Evolutionary conservation across 495 filamentous ascomycete species (phyloP).

Genomic region (Annulohypoxylon bovei): DNA sequence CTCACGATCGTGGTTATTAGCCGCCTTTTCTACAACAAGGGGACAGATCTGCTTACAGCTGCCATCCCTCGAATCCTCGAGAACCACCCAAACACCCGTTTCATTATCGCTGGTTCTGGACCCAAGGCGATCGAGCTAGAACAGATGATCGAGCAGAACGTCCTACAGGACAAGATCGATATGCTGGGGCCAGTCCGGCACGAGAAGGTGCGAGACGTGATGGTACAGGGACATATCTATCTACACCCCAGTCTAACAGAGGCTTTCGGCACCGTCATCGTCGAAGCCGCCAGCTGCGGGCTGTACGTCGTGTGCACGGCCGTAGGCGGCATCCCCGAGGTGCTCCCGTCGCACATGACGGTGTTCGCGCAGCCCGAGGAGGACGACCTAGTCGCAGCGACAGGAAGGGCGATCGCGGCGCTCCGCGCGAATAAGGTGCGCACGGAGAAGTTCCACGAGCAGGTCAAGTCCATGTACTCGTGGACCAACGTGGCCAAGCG

Average conservation of each 20-base stretch:
- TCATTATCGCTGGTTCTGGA: conserved; percentile 94
- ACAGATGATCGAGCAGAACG: conserved; percentile 95
- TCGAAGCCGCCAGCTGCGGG: conserved; percentile 94
- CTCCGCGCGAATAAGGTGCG: conserved; percentile 85
- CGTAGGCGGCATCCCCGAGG: conserved; percentile 96
- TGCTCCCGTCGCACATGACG: conserved; percentile 93
- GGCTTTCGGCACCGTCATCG: conserved; percentile 96
- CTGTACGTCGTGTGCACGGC: conserved; percentile 96
- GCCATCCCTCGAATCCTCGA: conserved; percentile 92
- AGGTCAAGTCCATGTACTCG: conserved; percentile 97
- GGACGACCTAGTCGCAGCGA: conserved; percentile 86
- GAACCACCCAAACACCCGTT: conserved; percentile 89
- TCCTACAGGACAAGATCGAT: conserved; percentile 93
- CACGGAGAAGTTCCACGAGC: conserved; percentile 93
- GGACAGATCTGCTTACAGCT: conserved; percentile 92
- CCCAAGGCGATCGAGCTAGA: conserved; percentile 97
- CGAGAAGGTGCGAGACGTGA: conserved; percentile 97
- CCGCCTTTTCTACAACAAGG: conserved; percentile 98
- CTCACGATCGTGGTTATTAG: conserved; percentile 98
- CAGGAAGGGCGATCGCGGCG: conserved; percentile 80
- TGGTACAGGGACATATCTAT: conserved; percentile 97
- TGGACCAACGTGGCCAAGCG: conserved; percentile 95
- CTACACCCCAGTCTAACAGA: conserved; percentile 94
- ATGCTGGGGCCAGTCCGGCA: conserved; percentile 92
- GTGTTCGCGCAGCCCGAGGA: conserved; percentile 93